These are phyloP conservation scores for Tothia fuscella DNA, from an alignment of 2,329 filamentous ascomycete genomes.

Conservation along the genomic window DNA sequence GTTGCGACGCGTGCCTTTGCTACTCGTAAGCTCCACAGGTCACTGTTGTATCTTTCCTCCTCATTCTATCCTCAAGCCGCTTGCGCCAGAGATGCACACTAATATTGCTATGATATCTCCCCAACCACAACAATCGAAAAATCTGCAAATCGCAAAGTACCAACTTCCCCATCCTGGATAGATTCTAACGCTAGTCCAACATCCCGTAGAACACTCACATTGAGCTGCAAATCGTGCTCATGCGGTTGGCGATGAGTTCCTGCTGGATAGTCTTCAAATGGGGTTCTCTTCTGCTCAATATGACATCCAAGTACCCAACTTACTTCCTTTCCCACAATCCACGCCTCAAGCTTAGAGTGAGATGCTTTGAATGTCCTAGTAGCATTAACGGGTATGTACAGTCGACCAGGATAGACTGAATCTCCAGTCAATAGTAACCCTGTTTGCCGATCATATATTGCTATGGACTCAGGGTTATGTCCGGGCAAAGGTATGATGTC, in stretches of 20 bases:
- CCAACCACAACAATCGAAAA: too few relatives aligned
- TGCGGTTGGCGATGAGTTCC: background rate
- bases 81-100: too few relatives aligned
- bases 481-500: background rate
- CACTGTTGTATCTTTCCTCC: too few relatives aligned
- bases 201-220: background rate
- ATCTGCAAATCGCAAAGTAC: too few relatives aligned
- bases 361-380: background rate
- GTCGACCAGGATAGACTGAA: background rate
- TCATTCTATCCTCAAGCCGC: too few relatives aligned
- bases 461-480: background rate
- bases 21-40: too few relatives aligned
- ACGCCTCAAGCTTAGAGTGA: background rate
- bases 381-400: background rate
- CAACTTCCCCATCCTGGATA: background rate
- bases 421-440: background rate
- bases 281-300: conserved; percentile 1
- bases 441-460: background rate
- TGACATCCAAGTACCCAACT: conserved; percentile 1
- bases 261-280: conserved; percentile 2
- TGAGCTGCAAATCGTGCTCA: background rate
- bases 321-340: background rate
- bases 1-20: too few relatives aligned
- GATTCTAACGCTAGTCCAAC: background rate
- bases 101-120: too few relatives aligned